Evolutionary conservation across 495 filamentous ascomycete species (phyloP), one percentile per base, ranked within the genome.

Genomic region (Aspergillus coremiiformis): DNA sequence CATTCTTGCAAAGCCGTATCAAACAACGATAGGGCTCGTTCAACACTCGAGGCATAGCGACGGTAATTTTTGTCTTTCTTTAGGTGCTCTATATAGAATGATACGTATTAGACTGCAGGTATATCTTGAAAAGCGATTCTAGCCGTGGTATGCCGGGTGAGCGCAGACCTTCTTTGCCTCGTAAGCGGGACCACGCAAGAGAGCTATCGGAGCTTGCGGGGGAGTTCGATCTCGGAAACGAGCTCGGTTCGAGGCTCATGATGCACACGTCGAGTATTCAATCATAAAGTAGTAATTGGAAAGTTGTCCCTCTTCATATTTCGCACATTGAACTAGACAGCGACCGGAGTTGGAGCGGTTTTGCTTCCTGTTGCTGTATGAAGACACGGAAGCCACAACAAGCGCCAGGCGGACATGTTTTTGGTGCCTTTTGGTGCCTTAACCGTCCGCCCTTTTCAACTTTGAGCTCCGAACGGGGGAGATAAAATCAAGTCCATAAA

Each of bases 1-100:
- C 93, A 99, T 81, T 97, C 93, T 68, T 96, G 89, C 56, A 96
- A 74, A 44, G 89, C 82, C 19, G 85, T 90, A 69, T 99, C 93
- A 70, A 96, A 99, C 23, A 95, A 72, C 23, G 87, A 83, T 56
- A 99, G 76, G 33, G 90, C 88, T 66, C 90, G 78, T 62, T 96
- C 90, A 50, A 99, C 83, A 45, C 82, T 84, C 33, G 85, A 85
- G 21, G 89, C 89, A 84, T 96, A 99, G 59, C 89, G 82, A 54
- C 92, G 88, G 63, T 89, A 94, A 57, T 81, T 79, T 69, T 95
- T 96, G 70, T 98, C 91, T 68, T 93, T 94, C 54, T 78, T 83
- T 19, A 83, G 73, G 39, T 75, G 65, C 39, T 89, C 89, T 89
- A 45, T 15, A 46, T 5, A 14, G n/a, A 49, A 33, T 14, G 29